Conservation (phyloP, 441 rosid genomes). For the Adansonia gregorii region DNA sequence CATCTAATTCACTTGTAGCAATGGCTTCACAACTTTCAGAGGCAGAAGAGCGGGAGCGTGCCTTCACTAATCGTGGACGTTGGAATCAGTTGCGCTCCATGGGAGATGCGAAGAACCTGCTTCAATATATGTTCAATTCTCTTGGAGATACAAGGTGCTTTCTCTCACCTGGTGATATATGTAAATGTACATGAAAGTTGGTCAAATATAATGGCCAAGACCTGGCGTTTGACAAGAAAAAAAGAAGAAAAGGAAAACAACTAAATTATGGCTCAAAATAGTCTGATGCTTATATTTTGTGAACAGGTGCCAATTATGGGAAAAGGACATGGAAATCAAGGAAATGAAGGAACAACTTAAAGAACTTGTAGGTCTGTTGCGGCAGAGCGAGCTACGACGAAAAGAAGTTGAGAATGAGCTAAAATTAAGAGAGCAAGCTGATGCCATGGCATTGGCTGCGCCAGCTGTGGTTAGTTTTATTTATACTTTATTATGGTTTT, state of each 20-base stretch:
- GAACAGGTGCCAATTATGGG: conserved; percentile 90
- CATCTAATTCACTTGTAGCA: conserved; percentile 91
- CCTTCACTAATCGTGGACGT: conserved; percentile 85
- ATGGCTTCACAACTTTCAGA: conserved; percentile 99
- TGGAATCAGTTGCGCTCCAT: conserved; percentile 98
- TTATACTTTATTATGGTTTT: background rate
- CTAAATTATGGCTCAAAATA: background rate
- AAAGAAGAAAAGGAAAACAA: background rate
- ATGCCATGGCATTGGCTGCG: conserved; percentile 66
- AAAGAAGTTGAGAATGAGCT: conserved; percentile 88
- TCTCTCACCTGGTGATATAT: background rate
- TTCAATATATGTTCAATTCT: conserved; percentile 92
- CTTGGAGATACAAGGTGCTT: conserved; percentile 82
- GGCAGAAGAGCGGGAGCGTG: conserved; percentile 96
- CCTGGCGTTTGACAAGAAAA: background rate
- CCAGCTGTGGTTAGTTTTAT: conserved; percentile 58
- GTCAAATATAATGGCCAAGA: background rate
- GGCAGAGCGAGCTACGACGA: conserved; percentile 77
- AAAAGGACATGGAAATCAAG: conserved; percentile 78
- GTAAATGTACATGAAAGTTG: background rate
- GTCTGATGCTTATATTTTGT: conserved; percentile 18
- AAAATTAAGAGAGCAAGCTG: conserved; percentile 76
- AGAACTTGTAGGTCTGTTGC: conserved; percentile 76
- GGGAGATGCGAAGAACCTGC: conserved; percentile 97
- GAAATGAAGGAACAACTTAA: conserved; percentile 95